Base-by-base conservation (phyloP, 2,329 filamentous ascomycete genomes). In the Ilyonectria mors-panacis region DNA sequence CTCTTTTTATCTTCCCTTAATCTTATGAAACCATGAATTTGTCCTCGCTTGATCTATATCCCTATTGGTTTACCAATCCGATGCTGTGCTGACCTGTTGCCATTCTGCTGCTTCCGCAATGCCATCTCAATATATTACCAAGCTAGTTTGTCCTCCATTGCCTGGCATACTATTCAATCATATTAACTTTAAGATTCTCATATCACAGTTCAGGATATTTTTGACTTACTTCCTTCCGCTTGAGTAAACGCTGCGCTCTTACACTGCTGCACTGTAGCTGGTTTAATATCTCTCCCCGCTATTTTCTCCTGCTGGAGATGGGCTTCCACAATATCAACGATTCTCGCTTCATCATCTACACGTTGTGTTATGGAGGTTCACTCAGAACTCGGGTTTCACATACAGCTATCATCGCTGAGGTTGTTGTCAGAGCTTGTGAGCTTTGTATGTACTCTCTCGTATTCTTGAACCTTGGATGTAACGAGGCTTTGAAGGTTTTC, bases 231-330 rank as follows among this genome's bases (percentile, higher is more conserved):
- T 12, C 19, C 26, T 67, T 67, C 65, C 2, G 65, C 65, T 13
- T 59, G 17, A 9, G 48, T 44, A 55, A 59, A 67, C 6, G 56
- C 39, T n/a, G 65, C 48, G 26, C 54, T 67, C 12, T 28, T 63
- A 26, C 65, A 63, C 26, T 67, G 65, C 33, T 67, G 54, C n/a
- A 67, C 50, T 13, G 59, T 51, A 2, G 65, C 59, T 28, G 55
- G 65, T 6, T 56, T 59, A 12, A 67, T 59, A 26, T 63, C 39
- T 9, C 10, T 26, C 9, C 48, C 59, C 48, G 35, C 39, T 6
- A 45, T 8, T 2, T 13, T 37, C 37, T 67, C 65, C 15, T 44
- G 26, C 10, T 45, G 15, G 1, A 55, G 33, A 19, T 67, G 65
- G 2, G 48, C 42, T 8, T 55, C 39, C 2, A 67, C 55, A 39